phyloP scores from a whole-genome alignment of 2,329 filamentous ascomycete species.

The Ceratocystis alfenasii region DNA sequence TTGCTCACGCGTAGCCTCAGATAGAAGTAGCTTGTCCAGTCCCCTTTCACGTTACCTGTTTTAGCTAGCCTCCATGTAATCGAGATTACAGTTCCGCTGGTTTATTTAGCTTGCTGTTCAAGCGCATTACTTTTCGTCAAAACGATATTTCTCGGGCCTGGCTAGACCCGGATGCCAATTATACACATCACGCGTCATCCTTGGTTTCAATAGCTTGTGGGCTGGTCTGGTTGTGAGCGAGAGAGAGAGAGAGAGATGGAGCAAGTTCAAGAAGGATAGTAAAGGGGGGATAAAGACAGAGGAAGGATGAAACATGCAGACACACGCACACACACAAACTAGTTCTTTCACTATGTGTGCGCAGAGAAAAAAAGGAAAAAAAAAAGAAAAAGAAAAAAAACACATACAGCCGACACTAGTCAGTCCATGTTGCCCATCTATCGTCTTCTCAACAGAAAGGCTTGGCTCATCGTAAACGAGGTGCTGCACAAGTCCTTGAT shows the following conservation, averaged over 20 bases:
- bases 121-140: not conserved
- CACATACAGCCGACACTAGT: not conserved
- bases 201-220: slow-evolving; percentile 2
- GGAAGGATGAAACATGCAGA: not conserved
- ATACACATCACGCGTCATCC: slow-evolving; percentile 3
- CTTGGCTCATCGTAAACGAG: not conserved
- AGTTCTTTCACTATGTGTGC: not conserved
- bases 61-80: not conserved
- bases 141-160: not conserved
- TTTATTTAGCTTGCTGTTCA: not conserved
- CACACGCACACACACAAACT: not conserved
- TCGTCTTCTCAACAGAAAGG: too few relatives aligned
- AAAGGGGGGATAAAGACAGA: not conserved
- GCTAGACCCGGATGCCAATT: not conserved
- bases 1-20: not conserved
- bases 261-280: not conserved
- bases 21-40: too few relatives aligned
- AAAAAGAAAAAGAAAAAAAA: not conserved
- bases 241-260: not conserved
- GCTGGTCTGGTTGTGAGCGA: not conserved
- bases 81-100: not conserved
- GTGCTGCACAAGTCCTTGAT: not conserved
- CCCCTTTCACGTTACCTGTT: not conserved
- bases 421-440: too few relatives aligned
- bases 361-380: too few relatives aligned